Evolutionary conservation across 2,329 filamentous ascomycete genomes (phyloP), one percentile per base, ranked within the genome.

Genomic region (Pestalotiopsis sp.): DNA sequence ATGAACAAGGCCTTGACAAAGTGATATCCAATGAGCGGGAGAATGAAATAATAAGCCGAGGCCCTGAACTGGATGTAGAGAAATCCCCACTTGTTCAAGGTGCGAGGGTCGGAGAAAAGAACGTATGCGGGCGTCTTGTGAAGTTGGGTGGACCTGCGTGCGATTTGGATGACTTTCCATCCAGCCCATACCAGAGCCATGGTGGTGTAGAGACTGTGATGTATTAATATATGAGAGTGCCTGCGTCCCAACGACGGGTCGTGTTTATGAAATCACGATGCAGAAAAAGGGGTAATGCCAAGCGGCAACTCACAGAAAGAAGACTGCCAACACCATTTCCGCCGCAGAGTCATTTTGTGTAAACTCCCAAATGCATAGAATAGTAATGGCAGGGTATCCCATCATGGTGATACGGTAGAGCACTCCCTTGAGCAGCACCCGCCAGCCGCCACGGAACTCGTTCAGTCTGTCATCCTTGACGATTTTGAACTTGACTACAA

Each of bases 91-190:
- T 97, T 97, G 88, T 98, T 97, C 71, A 98, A 88, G 65, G 92
- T 91, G 70, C 93, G 88, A n/a, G 94, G 94, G 75, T 98, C 94
- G 2, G 95, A 97, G 83, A 97, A 98, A 70, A 98, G 89, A 73
- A 98, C 97, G 81, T 98, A 98, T 35, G 94, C 95, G 30, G 95
- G 94, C 82, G 97, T 98, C 82, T 95, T 94, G 85, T 98, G 94
- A 89, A 97, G 93, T 67, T 87, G 82, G 70, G 97, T 92, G 39
- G 94, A 98, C 73, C 93, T 92, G 76, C 93, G 93, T 40, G 94
- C 95, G 70, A 98, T 92, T 66, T 89, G 88, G 74, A 97, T 92
- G 71, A 98, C 94, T 84, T 97, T 98, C 82, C 88, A 91, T 0
- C 94, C 90, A 60, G 94, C 95, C 93, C 94, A 98, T 24, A 82